Conservation (phyloP, 306 rosid species). For the Cucumis cinereus region DNA sequence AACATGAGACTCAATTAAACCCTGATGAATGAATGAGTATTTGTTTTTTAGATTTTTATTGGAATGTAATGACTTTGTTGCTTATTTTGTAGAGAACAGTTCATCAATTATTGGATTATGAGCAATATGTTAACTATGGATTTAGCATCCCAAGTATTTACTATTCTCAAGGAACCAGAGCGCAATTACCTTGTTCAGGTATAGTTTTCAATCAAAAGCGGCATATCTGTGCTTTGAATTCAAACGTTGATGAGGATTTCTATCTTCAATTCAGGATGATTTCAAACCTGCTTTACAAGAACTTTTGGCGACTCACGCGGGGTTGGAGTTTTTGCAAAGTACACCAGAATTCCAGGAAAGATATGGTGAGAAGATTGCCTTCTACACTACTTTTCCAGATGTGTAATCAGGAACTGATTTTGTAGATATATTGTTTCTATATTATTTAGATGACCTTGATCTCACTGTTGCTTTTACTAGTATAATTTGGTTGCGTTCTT, state of each 20-base stretch:
- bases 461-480: not conserved
- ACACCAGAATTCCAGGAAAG: conserved; percentile 75
- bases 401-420: not conserved
- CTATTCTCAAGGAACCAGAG: conserved; percentile 43
- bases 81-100: conserved; percentile 35
- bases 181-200: conserved; percentile 54
- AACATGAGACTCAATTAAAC: not conserved
- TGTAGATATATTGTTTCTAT: not conserved
- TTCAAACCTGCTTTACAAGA: conserved; percentile 58
- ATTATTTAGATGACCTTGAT: not conserved
- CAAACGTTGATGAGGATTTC: not conserved
- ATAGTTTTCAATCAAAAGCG: conserved; percentile 14
- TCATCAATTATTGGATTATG: conserved; percentile 50
- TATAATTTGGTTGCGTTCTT: not conserved
- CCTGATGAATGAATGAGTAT: conserved; percentile 4
- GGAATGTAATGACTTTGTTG: not conserved
- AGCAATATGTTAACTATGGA: conserved; percentile 53
- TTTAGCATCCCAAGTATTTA: conserved; percentile 44
- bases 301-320: conserved; percentile 55
- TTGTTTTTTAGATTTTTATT: not conserved
- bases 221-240: not conserved
- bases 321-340: conserved; percentile 58
- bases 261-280: conserved; percentile 38
- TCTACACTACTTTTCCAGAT: not conserved
- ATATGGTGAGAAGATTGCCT: conserved; percentile 34